phyloP scores from a whole-genome alignment of 768 basidiomycete species.

The Xerocomellus chrysenteron region DNA sequence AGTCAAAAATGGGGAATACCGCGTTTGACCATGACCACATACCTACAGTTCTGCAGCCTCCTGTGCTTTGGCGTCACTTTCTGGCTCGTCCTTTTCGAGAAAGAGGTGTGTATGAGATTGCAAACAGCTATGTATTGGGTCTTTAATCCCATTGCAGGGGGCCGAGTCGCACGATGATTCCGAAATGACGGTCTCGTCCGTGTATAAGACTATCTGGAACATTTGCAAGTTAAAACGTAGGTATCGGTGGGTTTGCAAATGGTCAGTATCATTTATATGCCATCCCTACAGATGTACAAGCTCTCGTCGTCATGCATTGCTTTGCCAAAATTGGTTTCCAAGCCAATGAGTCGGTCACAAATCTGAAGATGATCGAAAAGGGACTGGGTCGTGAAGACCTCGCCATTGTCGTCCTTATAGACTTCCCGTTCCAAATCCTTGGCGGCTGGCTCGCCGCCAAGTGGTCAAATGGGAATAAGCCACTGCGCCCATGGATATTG shows the following conservation, averaged over 20 bases:
- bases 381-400: slow-evolving; percentile 94
- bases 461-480: slow-evolving; percentile 81
- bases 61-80: slow-evolving; percentile 82
- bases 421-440: slow-evolving; percentile 96
- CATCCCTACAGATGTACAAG: slow-evolving; percentile 72
- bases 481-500: slow-evolving; percentile 83
- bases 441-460: slow-evolving; percentile 93
- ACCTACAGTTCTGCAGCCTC: slow-evolving; percentile 84
- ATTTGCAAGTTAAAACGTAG: slow-evolving; percentile 89
- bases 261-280: not conserved
- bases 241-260: slow-evolving; percentile 18
- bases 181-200: slow-evolving; percentile 86
- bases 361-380: slow-evolving; percentile 94
- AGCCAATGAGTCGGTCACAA: slow-evolving; percentile 88
- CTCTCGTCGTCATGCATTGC: slow-evolving; percentile 80
- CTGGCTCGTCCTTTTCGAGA: slow-evolving; percentile 86
- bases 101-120: slow-evolving; percentile 59
- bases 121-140: not conserved
- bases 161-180: slow-evolving; percentile 68
- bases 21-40: slow-evolving; percentile 67
- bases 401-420: slow-evolving; percentile 91
- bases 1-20: slow-evolving; percentile 80
- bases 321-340: slow-evolving; percentile 94
- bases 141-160: slow-evolving; percentile 47
- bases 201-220: slow-evolving; percentile 93